Evolutionary conservation across 305 asterid genomes (phyloP), one percentile per base, ranked within the genome.

Genomic region (Fraxinus xanthoxyloides): DNA sequence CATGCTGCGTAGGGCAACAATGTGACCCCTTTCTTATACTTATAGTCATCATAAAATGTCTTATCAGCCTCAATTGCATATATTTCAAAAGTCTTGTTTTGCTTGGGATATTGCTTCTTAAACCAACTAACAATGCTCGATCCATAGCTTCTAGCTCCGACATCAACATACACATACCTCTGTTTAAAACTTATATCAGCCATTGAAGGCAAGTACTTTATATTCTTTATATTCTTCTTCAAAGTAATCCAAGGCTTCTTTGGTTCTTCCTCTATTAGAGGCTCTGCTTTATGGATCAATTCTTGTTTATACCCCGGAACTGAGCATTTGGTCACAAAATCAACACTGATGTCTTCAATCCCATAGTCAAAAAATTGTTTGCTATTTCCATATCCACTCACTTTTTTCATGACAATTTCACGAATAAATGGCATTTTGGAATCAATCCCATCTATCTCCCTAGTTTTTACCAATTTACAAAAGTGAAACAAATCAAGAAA

Each of bases 101-200:
- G 99, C 85, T 96, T 96, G 1, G 98, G 99, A 79, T 95, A 95
- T 81, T 94, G 98, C 88, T 95, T 95, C 92, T 94, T 95, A 43
- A 96, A 96, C 99, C 99, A 96, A 83, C 99, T 94, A 80, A 94
- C 98, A 13, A 96, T 96, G 86, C 99, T 96, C 3, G 98, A 96
- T 5, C 99, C 99, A 6, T 96, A 96, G 89, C 99, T 94, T 83
- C 99, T 89, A 5, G 97, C 87, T 40, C 99, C 99, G 56, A 96
- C 99, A 87, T 96, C 99, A 38, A 96, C 90, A 63, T 96, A 96
- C 3, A 95, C 90, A 12, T 95, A 95, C 72, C 91, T 89, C 54
- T 85, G 91, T 93, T 91, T 95, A 61, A 94, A 95, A 79, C 90
- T 95, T 34, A 95, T 89, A 84, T 94, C 99, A 12, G 85, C 98